Evolutionary conservation across 495 filamentous ascomycete genomes (phyloP).

Genomic region (Rhypophila decipiens): DNA sequence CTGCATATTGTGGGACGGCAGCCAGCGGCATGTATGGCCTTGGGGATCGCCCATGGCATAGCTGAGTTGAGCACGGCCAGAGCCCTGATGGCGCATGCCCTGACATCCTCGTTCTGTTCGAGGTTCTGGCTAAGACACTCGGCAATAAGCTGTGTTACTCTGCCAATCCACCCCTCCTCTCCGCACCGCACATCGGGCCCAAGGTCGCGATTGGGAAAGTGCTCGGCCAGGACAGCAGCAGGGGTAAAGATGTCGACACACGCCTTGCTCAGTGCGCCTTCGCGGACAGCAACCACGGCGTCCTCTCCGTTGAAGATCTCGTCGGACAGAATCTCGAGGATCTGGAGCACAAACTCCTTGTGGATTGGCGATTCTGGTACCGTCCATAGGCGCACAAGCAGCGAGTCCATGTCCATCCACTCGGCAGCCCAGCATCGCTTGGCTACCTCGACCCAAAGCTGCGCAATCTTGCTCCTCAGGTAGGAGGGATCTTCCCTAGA

Average conservation of each 20-base stretch:
- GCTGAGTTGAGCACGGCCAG: conserved; percentile 69
- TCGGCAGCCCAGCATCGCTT: conserved; percentile 87
- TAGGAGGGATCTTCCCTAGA: conserved; percentile 70
- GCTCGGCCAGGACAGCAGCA: conserved; percentile 60
- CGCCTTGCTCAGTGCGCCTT: conserved; percentile 74
- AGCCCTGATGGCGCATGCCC: conserved; percentile 63
- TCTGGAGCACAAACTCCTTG: conserved; percentile 71
- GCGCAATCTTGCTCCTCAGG: conserved; percentile 89
- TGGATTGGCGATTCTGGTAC: conserved; percentile 55
- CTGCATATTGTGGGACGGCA: conserved; percentile 67
- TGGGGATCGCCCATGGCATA: conserved; percentile 78
- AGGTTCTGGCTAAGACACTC: conserved; percentile 62
- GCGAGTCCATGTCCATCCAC: conserved; percentile 90
- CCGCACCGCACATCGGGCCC: conserved; percentile 61
- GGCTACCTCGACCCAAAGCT: conserved; percentile 89
- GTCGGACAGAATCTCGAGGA: conserved; percentile 90
- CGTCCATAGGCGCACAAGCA: conserved; percentile 75
- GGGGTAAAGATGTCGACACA: conserved; percentile 92
- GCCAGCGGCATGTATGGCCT: conserved; percentile 62
- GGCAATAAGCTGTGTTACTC: conserved; percentile 67
- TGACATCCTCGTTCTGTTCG: conserved; percentile 55
- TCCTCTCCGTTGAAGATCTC: conserved; percentile 92
- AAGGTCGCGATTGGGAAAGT: conserved; percentile 60
- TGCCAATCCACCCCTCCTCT: conserved; percentile 77
- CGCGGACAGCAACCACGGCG: conserved; percentile 71